These are phyloP conservation scores for Phytophthora podocarpi DNA, from an alignment of 352 stramenopile species.

Conservation along the genomic window DNA sequence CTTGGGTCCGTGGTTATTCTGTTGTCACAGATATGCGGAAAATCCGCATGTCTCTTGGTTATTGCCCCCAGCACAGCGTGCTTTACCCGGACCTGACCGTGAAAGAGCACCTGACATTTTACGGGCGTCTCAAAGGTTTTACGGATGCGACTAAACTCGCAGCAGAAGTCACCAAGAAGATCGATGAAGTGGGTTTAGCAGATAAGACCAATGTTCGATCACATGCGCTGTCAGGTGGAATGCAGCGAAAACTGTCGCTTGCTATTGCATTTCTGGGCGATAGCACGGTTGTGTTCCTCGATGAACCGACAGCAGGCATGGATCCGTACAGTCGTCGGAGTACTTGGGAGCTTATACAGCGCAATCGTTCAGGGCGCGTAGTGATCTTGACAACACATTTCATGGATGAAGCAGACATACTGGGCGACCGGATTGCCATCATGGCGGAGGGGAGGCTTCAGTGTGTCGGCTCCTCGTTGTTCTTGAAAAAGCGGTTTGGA, in stretches of 20 bases:
- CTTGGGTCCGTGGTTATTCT: slow-evolving; percentile 58
- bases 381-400: slow-evolving; percentile 93
- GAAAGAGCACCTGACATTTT: slow-evolving; percentile 96
- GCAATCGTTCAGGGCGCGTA: slow-evolving; percentile 55
- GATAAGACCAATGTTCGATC: slow-evolving; percentile 84
- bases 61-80: slow-evolving; percentile 98
- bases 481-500: slow-evolving; percentile 84
- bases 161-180: slow-evolving; percentile 57
- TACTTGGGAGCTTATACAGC: slow-evolving; percentile 89
- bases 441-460: slow-evolving; percentile 76
- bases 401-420: slow-evolving; percentile 92
- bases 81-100: slow-evolving; percentile 96
- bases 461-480: slow-evolving; percentile 82
- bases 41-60: slow-evolving; percentile 91
- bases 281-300: slow-evolving; percentile 75
- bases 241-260: slow-evolving; percentile 83
- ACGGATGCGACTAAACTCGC: background rate
- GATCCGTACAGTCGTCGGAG: slow-evolving; percentile 91
- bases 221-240: slow-evolving; percentile 70
- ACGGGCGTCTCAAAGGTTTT: slow-evolving; percentile 91
- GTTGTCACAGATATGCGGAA: slow-evolving; percentile 74
- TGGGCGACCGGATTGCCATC: slow-evolving; percentile 91
- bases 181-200: slow-evolving; percentile 89
- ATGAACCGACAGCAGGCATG: slow-evolving; percentile 94
- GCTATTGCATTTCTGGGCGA: slow-evolving; percentile 81